A percentile compares a stretch with the other conserved stretches of the same genome.
phyloP scores from a whole-genome alignment of 2,329 filamentous ascomycete genomes.

The Penicillium sp. region DNA sequence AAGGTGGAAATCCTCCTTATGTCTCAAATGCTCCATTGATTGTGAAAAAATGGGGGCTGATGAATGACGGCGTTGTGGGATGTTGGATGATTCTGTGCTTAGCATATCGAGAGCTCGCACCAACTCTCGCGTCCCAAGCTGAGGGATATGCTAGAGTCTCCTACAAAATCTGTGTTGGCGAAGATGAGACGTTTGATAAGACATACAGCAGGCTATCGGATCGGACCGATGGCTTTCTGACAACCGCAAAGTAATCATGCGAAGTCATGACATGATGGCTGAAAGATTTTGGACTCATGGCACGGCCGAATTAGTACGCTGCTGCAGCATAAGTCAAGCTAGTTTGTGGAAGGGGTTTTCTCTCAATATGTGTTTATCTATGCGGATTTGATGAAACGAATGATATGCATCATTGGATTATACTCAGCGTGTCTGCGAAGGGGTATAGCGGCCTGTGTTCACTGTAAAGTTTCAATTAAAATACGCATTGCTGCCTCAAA shows the following conservation, averaged over 20 bases:
- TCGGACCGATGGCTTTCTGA: not conserved
- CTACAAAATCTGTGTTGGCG: conserved; percentile 38
- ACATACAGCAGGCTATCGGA: conserved; percentile 16
- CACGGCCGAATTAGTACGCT: not conserved
- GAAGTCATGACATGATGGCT: not conserved
- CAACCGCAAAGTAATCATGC: not conserved
- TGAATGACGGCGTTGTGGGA: conserved; percentile 27
- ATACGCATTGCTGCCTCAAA: too few species aligned
- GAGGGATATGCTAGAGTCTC: conserved; percentile 31
- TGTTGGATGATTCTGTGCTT: conserved; percentile 30
- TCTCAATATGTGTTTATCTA: too few species aligned
- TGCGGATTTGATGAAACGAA: too few species aligned
- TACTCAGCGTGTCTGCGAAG: too few species aligned
- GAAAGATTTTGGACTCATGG: not conserved
- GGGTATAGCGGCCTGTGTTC: too few species aligned
- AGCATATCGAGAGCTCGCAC: conserved; percentile 27
- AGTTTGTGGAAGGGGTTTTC: not conserved
- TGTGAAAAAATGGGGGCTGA: conserved; percentile 32
- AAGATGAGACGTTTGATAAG: conserved; percentile 36
- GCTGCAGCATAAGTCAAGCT: not conserved
- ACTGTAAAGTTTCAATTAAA: too few species aligned
- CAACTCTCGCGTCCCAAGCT: conserved; percentile 21
- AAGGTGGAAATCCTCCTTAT: conserved; percentile 18
- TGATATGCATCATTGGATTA: too few species aligned
- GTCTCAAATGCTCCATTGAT: conserved; percentile 4